phyloP scores from a whole-genome alignment of 441 rosid species.

The Metrosideros polymorpha region DNA sequence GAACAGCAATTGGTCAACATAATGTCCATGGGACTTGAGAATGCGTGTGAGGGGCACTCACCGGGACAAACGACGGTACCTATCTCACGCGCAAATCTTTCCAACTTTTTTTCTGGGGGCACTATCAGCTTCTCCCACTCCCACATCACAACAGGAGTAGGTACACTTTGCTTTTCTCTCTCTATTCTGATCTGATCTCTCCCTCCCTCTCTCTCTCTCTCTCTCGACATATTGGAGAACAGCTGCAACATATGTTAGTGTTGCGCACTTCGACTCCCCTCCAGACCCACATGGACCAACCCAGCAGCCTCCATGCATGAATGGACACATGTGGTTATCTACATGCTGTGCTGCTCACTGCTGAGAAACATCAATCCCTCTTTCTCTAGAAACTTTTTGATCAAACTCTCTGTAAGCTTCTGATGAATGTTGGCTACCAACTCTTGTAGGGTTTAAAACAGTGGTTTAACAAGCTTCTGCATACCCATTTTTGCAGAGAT shows the following conservation, averaged over 20 bases:
- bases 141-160: neutral
- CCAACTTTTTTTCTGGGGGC: neutral
- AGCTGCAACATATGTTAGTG: neutral
- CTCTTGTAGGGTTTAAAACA: neutral
- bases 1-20: neutral
- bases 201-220: too few relatives aligned
- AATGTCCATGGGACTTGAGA: neutral
- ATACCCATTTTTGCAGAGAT: neutral
- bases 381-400: neutral
- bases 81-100: neutral
- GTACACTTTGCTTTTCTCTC: neutral
- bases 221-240: neutral
- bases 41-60: neutral
- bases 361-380: neutral
- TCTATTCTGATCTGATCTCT: too few relatives aligned
- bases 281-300: neutral
- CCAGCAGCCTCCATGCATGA: neutral
- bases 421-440: neutral
- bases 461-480: neutral
- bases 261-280: neutral
- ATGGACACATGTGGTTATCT: neutral
- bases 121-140: neutral
- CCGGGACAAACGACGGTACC: neutral
- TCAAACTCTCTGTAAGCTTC: neutral
- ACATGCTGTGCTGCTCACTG: neutral